Evolutionary conservation across 208 protist species (phyloP).

Genomic region (Crithidia thermophila): DNA sequence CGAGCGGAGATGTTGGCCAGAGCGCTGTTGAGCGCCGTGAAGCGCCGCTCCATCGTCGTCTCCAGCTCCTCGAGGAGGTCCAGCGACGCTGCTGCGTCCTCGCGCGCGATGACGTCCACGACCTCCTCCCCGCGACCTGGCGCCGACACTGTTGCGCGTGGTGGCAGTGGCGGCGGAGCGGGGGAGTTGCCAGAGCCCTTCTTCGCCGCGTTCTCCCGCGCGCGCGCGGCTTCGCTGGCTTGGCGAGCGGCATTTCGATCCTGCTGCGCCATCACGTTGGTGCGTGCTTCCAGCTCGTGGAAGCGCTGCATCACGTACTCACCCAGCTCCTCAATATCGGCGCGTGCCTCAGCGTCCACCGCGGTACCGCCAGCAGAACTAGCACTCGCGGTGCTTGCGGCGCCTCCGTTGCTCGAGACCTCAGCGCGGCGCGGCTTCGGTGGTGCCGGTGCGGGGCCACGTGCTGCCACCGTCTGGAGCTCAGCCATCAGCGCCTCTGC

Average conservation of each 20-base stretch:
- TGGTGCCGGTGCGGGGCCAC: neutral
- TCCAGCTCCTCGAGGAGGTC: constrained; percentile 72
- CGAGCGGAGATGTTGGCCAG: constrained; percentile 49
- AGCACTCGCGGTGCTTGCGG: neutral
- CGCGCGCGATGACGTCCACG: constrained; percentile 74
- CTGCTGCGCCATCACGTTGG: neutral
- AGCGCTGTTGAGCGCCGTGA: constrained; percentile 60
- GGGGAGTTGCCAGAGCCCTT: neutral
- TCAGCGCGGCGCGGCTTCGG: constrained; percentile 11
- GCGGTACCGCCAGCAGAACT: constrained; percentile 7
- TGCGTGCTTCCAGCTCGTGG: constrained; percentile 55
- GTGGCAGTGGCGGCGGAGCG: constrained; percentile 6
- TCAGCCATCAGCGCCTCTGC: constrained; percentile 32
- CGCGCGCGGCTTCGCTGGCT: neutral
- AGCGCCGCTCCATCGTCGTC: constrained; percentile 57
- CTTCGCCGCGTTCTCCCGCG: neutral
- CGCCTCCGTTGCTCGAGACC: neutral
- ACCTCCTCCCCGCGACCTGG: constrained; percentile 6
- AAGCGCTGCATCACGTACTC: constrained; percentile 71
- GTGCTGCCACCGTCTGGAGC: constrained; percentile 6
- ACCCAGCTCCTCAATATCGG: constrained; percentile 74
- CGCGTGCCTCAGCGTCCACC: constrained; percentile 65
- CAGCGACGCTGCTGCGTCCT: constrained; percentile 72
- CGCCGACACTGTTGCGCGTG: neutral
- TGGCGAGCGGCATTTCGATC: neutral